A percentile compares a stretch with the other conserved stretches of the same genome.
These are phyloP conservation scores for Parathielavia appendiculata DNA, from an alignment of 495 filamentous ascomycete genomes.

Conservation along the genomic window DNA sequence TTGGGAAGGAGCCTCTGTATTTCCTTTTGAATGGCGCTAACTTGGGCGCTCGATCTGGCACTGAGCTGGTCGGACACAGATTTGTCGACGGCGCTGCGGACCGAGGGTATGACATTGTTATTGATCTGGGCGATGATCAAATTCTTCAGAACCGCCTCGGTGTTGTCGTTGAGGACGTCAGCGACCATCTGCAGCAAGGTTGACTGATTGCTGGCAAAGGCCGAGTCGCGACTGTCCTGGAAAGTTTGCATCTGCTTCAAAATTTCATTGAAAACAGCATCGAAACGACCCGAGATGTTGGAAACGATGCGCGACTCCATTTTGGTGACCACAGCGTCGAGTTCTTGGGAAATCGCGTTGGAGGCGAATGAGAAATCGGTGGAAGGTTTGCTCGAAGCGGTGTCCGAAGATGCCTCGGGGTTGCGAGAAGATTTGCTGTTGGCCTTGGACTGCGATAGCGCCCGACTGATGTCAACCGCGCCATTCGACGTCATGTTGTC, in stretches of 20 bases:
- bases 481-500: constrained; percentile 22
- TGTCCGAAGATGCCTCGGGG: constrained; percentile 19
- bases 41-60: constrained; percentile 44
- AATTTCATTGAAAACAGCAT: constrained; percentile 40
- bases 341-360: constrained; percentile 36
- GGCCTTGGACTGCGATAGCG: constrained; percentile 26
- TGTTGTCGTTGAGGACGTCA: constrained; percentile 80
- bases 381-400: constrained; percentile 15
- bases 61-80: constrained; percentile 43
- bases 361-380: constrained; percentile 17
- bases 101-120: constrained; percentile 53
- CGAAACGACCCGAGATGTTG: constrained; percentile 42
- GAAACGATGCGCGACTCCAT: constrained; percentile 43
- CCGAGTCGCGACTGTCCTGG: constrained; percentile 28
- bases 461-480: constrained; percentile 22
- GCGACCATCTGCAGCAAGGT: constrained; percentile 77
- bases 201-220: constrained; percentile 37
- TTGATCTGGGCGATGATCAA: constrained; percentile 66
- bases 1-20: constrained; percentile 47
- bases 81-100: constrained; percentile 43
- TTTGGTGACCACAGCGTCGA: constrained; percentile 40
- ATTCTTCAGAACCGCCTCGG: constrained; percentile 68
- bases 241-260: constrained; percentile 36
- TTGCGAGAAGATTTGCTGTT: constrained; percentile 28
- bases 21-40: constrained; percentile 54